A percentile compares a stretch with the other conserved stretches of the same genome.
Conservation (phyloP, 164 flowering plant genomes). For the Nymphaea colorata region DNA sequence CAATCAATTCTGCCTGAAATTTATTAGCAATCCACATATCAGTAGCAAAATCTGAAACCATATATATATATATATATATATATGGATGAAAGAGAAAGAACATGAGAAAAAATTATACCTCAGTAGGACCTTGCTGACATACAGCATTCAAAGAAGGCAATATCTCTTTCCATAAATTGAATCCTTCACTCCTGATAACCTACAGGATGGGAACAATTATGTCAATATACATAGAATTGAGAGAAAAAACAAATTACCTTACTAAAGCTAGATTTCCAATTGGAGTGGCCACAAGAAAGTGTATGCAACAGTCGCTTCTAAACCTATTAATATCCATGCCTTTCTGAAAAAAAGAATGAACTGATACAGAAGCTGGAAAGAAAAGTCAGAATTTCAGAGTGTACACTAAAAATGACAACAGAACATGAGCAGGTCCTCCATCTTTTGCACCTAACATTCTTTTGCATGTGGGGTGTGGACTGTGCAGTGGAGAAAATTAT, state of each 20-base stretch:
- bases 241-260: too few relatives aligned
- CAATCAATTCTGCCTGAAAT: constrained; percentile 84
- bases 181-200: constrained; percentile 92
- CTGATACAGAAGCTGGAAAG: too few relatives aligned
- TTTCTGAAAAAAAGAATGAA: too few relatives aligned
- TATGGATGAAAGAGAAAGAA: constrained; percentile 1
- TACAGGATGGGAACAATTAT: constrained; percentile 17
- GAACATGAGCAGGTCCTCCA: constrained; percentile 1
- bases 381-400: too few relatives aligned
- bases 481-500: background rate
- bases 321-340: too few relatives aligned
- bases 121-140: constrained; percentile 61
- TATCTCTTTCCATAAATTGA: constrained; percentile 61
- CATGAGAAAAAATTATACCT: constrained; percentile 26
- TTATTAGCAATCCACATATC: background rate
- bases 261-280: too few relatives aligned
- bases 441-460: background rate
- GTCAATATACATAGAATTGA: background rate
- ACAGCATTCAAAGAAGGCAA: constrained; percentile 61
- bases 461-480: background rate
- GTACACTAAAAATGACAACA: background rate
- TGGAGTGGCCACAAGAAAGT: too few relatives aligned
- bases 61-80: constrained; percentile 2
- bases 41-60: background rate
- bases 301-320: too few relatives aligned